Base-by-base conservation (phyloP, 371 early-diverging fungal genomes). In the Basidiobolus meristosporus region DNA sequence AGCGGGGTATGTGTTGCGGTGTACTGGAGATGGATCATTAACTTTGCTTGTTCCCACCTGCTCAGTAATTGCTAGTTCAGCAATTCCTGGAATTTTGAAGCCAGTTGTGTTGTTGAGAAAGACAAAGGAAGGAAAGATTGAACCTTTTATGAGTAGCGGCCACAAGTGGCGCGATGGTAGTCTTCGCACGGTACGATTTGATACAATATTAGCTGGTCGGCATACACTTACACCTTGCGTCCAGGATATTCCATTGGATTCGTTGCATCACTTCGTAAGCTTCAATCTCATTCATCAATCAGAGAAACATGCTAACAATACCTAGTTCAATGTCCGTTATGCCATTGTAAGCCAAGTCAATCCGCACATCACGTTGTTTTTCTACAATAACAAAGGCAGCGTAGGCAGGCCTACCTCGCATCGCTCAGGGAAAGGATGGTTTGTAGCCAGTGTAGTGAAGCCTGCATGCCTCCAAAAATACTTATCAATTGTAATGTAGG, bases 291-390 rank as follows among this genome's bases (percentile, higher is more conserved):
- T 31, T 20, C 12, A 12, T 32, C 11, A 14, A 33, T 30, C 11
- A 11, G 5, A 14, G 22, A n/a, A n/a, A n/a, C n/a, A n/a, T n/a
- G n/a, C n/a, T n/a, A n/a, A n/a, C n/a, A n/a, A n/a, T 26, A 74
- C 77, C 31, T 65, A 71, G 42, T 85, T 86, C 43, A 78, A 84
- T 47, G 85, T 91, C 44, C 84, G 79, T 38, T 85, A 79, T 54
- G 82, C 83, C 3, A 73, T 91, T 29, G 92, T 91, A 2, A 58
- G 58, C 12, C 69, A 90, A 47, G 88, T 87, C 31, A 91, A 92
- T 50, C 93, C 93, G 7, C 91, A 91, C 49, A 63, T 95, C 6
- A 64, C 70, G 28, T 40, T 80, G 45, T 91, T 90, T 59, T 86
- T 83, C 46, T 87, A 72, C 52, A 71, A 73, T 15, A 64, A 72